phyloP scores from a whole-genome alignment of 371 early-diverging fungal genomes.

The Batrachochytrium dendrobatidis region DNA sequence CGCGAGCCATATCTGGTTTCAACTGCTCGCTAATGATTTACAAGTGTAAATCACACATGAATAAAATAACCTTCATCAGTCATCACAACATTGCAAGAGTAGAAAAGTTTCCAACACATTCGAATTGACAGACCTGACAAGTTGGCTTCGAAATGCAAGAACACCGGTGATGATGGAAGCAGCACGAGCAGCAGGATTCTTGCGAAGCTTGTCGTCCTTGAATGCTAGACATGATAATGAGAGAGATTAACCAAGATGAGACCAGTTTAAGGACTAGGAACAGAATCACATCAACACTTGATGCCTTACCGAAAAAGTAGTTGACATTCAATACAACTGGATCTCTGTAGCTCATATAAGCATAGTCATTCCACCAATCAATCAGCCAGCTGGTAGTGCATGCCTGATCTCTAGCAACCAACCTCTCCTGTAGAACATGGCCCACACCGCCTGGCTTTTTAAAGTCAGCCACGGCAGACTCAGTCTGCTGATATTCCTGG shows the following conservation, averaged over 20 bases:
- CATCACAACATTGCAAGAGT: too few relatives aligned
- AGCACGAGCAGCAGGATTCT: constrained; percentile 72
- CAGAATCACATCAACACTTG: neutral
- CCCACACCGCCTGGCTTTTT: constrained; percentile 71
- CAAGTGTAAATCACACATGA: neutral
- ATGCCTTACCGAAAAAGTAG: constrained; percentile 31
- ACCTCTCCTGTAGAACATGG: constrained; percentile 73
- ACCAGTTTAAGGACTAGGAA: neutral
- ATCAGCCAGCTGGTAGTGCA: constrained; percentile 64
- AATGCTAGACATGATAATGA: constrained; percentile 7
- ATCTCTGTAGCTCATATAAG: constrained; percentile 92
- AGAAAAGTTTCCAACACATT: too few relatives aligned
- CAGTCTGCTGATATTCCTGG: constrained; percentile 65
- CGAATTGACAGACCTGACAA: constrained; percentile 62
- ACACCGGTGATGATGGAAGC: constrained; percentile 83
- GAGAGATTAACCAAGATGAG: neutral
- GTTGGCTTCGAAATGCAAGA: constrained; percentile 72
- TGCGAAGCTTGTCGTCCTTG: constrained; percentile 65
- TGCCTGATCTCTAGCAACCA: constrained; percentile 47
- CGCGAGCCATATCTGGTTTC: constrained; percentile 76
- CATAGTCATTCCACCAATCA: constrained; percentile 92
- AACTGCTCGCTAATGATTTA: constrained; percentile 47
- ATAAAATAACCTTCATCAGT: too few relatives aligned
- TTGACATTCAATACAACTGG: constrained; percentile 65
- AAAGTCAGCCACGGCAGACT: constrained; percentile 68